Evolutionary conservation across 2,329 filamentous ascomycete species (phyloP), one percentile per base, ranked within the genome.

Genomic region (Neonectria coccinea): DNA sequence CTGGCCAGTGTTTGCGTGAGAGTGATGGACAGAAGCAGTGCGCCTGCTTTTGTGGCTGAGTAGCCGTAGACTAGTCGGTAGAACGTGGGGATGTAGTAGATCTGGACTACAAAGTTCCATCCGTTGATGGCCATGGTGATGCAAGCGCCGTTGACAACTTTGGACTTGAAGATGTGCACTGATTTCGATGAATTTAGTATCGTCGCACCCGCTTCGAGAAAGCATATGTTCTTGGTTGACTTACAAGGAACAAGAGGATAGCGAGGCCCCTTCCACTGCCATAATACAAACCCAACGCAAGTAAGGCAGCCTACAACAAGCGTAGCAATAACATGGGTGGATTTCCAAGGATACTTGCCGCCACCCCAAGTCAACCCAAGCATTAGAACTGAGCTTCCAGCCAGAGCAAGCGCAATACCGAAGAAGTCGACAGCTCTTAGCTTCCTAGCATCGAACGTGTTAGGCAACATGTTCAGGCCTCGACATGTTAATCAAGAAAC

Each of bases 361-460:
- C 88, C 88, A 25, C 87, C 88, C 86, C 88, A 90, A 2, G 86
- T 86, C 36, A 88, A 66, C 0, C 84, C 82, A 1, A 86, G 71
- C 60, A 87, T 78, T 2, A 86, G 70, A 1, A 86, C 74, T 0
- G 81, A 78, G 5, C 84, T 83, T 1, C 81, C 80, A 0, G 76
- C 80, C 6, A 87, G 75, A 7, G 84, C 81, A 25, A 25, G 25
- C 2, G 25, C 0, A 86, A 76, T 82, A 4, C 85, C 84, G 3
- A 82, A 55, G 56, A 85, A 86, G 63, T 86, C 85, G 3, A 87
- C 79, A 0, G 84, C 82, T 56, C 80, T 81, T 6, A 87, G 71
- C 54, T 86, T 87, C 12, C 79, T 25, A 25, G 25, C 5, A 25
- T 25, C 25, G 25, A 25, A 25, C 2, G 25, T 25, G 25, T 25